These are phyloP conservation scores for Basidiobolus heterosporus DNA, from an alignment of 371 early-diverging fungal genomes.

Conservation along the genomic window DNA sequence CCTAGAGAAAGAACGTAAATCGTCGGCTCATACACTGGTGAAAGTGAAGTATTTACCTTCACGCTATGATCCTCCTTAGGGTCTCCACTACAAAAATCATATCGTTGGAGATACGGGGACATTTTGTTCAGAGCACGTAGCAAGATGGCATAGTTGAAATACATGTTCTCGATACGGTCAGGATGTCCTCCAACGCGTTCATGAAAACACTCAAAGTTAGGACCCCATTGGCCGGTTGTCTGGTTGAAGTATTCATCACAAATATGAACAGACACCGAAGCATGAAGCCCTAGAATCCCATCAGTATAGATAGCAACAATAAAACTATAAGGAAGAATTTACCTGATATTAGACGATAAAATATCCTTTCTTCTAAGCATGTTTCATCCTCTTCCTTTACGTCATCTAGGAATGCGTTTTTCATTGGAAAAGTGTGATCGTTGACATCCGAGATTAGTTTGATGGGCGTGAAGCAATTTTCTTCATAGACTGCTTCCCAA, in stretches of 20 bases:
- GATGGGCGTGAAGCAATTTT: conserved; percentile 66
- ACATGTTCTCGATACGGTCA: conserved; percentile 84
- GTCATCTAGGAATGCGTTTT: too few relatives aligned
- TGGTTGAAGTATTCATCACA: conserved; percentile 79
- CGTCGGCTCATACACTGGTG: too few relatives aligned
- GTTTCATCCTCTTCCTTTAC: conserved; percentile 20
- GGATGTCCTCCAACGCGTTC: conserved; percentile 73
- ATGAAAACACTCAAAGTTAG: conserved; percentile 78
- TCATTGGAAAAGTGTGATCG: too few relatives aligned
- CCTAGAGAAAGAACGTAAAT: too few relatives aligned
- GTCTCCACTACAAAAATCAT: conserved; percentile 39
- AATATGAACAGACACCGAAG: conserved; percentile 94
- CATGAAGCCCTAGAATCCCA: conserved; percentile 52
- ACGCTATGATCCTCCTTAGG: conserved; percentile 29
- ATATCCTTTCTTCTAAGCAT: conserved; percentile 82
- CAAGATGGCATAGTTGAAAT: conserved; percentile 75
- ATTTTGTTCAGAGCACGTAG: conserved; percentile 71
- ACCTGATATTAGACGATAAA: conserved; percentile 79
- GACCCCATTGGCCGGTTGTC: conserved; percentile 71
- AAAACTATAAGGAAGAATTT: background rate
- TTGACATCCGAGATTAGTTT: conserved; percentile 1
- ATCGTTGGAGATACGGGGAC: conserved; percentile 51
- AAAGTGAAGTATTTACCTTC: conserved; percentile 11
- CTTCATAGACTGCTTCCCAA: conserved; percentile 87
- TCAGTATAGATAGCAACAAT: background rate